These are phyloP conservation scores for Beauveria asiatica DNA, from an alignment of 2,329 filamentous ascomycete genomes.

Conservation along the genomic window DNA sequence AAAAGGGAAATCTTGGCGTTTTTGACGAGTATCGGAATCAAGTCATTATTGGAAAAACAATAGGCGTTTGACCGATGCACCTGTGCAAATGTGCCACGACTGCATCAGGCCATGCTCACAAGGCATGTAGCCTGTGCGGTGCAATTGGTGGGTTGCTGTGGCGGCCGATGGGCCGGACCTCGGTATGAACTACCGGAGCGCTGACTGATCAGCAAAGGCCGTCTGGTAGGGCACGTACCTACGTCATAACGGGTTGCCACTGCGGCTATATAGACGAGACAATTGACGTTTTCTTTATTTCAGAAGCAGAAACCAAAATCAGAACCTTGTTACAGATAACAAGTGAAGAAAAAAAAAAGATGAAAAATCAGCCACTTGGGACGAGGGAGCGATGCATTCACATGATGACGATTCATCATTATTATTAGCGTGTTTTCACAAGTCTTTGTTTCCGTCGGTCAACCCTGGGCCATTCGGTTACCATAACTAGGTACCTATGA, in stretches of 20 bases:
- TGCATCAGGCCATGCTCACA: background rate
- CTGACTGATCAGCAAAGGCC: too few relatives aligned
- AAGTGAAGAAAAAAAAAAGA: background rate
- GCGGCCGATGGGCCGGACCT: constrained; percentile 3
- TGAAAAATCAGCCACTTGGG: background rate
- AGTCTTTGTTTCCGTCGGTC: background rate
- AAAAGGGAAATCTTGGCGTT: background rate
- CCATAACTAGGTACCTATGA: too few relatives aligned
- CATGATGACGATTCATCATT: background rate
- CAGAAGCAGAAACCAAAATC: background rate
- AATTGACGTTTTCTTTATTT: background rate
- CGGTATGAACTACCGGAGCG: background rate
- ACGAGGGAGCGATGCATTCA: background rate
- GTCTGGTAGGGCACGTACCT: background rate
- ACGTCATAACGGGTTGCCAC: background rate
- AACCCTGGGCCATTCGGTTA: background rate
- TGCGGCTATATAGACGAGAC: background rate
- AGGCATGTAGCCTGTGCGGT: background rate
- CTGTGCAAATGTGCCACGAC: too few relatives aligned
- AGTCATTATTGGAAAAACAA: too few relatives aligned
- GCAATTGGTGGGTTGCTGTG: background rate
- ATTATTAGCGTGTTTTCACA: background rate
- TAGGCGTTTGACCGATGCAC: too few relatives aligned
- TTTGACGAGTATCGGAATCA: too few relatives aligned
- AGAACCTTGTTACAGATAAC: too few relatives aligned